Percentiles rank a stretch among this genome's conserved stretches.
These are phyloP conservation scores for Hysterium pulicare DNA, from an alignment of 2,329 filamentous ascomycete genomes.

Conservation along the genomic window DNA sequence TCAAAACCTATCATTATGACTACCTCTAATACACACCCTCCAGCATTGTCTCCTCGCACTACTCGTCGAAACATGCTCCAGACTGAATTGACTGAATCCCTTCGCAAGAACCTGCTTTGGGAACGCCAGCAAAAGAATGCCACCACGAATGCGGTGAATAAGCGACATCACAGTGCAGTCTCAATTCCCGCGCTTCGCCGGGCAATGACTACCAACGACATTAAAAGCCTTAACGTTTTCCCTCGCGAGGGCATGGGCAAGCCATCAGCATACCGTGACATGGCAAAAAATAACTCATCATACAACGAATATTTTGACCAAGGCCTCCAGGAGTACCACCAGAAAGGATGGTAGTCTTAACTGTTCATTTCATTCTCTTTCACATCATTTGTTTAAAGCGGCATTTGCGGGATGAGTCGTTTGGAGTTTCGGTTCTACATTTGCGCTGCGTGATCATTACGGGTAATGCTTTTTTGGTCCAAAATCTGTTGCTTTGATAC, in stretches of 20 bases:
- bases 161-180: slow-evolving; percentile 71
- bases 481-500: slow-evolving; percentile 34
- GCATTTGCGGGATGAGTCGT: slow-evolving; percentile 36
- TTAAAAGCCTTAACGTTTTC: slow-evolving; percentile 84
- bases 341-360: slow-evolving; percentile 72
- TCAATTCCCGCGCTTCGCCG: slow-evolving; percentile 30
- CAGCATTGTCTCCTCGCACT: slow-evolving; percentile 83
- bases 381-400: slow-evolving; percentile 18
- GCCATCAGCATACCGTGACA: slow-evolving; percentile 54
- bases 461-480: slow-evolving; percentile 24
- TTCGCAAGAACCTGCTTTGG: slow-evolving; percentile 88
- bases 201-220: slow-evolving; percentile 65
- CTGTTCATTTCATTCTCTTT: slow-evolving; percentile 4
- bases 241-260: slow-evolving; percentile 45
- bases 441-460: slow-evolving; percentile 19
- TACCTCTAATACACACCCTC: slow-evolving; percentile 65
- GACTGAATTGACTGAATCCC: slow-evolving; percentile 88
- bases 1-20: slow-evolving; percentile 79
- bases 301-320: slow-evolving; percentile 78
- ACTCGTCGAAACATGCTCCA: slow-evolving; percentile 94
- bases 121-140: slow-evolving; percentile 93
- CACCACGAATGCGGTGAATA: slow-evolving; percentile 81
- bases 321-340: slow-evolving; percentile 79
- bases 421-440: slow-evolving; percentile 18
- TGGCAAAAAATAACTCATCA: slow-evolving; percentile 64